Evolutionary conservation across 768 basidiomycete genomes (phyloP).

Genomic region (Gautieria morchelliformis): DNA sequence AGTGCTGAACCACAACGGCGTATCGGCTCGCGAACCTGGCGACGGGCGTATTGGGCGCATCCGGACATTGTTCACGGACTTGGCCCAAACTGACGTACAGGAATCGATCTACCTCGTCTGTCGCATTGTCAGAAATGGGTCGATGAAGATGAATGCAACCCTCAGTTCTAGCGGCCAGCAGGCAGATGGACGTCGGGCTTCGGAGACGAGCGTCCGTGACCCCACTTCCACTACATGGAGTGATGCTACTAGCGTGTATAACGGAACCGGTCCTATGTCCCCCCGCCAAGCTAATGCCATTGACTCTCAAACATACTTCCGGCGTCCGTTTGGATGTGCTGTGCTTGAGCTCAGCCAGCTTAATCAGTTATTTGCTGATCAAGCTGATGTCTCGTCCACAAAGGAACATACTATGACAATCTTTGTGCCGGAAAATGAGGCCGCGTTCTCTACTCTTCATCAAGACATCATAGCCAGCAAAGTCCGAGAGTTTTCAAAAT

Average conservation of each 20-base stretch:
- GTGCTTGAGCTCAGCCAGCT: slow-evolving; percentile 79
- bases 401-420: slow-evolving; percentile 85
- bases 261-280: neutral
- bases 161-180: slow-evolving; percentile 29
- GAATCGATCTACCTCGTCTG: slow-evolving; percentile 87
- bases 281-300: slow-evolving; percentile 6
- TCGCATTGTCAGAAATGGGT: slow-evolving; percentile 80
- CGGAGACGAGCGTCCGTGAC: slow-evolving; percentile 1
- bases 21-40: slow-evolving; percentile 68
- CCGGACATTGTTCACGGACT: slow-evolving; percentile 82
- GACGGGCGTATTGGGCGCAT: slow-evolving; percentile 38
- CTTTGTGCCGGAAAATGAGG: slow-evolving; percentile 73
- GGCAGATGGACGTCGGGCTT: slow-evolving; percentile 2
- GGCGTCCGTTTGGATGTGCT: slow-evolving; percentile 94
- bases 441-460: slow-evolving; percentile 85
- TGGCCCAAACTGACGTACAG: slow-evolving; percentile 78
- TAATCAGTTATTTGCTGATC: slow-evolving; percentile 55
- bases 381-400: slow-evolving; percentile 49
- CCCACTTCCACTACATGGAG: neutral
- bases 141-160: slow-evolving; percentile 61
- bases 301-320: slow-evolving; percentile 33
- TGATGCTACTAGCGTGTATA: neutral
- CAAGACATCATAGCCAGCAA: slow-evolving; percentile 86
- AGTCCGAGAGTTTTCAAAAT: slow-evolving; percentile 73
- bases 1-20: slow-evolving; percentile 86